Evolutionary conservation across 805 yeast species (phyloP).

Genomic region (Nakazawaea ambrosiae): DNA sequence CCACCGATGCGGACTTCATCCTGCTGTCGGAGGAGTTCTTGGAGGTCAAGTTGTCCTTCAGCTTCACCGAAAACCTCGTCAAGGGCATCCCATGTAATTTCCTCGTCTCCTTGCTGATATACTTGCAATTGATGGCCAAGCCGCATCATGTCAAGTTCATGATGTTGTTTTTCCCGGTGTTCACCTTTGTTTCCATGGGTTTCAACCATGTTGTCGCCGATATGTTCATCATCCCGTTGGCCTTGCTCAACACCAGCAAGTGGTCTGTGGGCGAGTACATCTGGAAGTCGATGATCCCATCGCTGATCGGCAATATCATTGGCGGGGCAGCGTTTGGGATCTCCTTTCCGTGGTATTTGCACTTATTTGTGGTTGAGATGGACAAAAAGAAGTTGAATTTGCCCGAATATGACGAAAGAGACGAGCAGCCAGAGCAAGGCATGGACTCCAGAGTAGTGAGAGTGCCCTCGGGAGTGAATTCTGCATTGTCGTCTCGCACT

Average conservation of each 20-base stretch:
- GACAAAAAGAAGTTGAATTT: conserved; percentile 56
- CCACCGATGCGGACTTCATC: conserved; percentile 32
- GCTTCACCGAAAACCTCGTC: conserved; percentile 60
- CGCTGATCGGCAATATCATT: conserved; percentile 64
- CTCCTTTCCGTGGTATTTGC: conserved; percentile 66
- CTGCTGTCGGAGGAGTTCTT: conserved; percentile 43
- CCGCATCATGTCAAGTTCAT: conserved; percentile 71
- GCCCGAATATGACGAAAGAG: conserved; percentile 65
- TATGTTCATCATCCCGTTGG: conserved; percentile 63
- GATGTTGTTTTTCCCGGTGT: conserved; percentile 59
- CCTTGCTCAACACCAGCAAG: conserved; percentile 51
- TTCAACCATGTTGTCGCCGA: conserved; percentile 81
- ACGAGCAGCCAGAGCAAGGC: conserved; percentile 74
- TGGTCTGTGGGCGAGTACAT: conserved; percentile 56
- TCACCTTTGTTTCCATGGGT: conserved; percentile 73
- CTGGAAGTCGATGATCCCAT: conserved; percentile 71
- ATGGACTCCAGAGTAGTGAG: conserved; percentile 76
- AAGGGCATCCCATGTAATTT: conserved; percentile 74
- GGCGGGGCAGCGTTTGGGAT: conserved; percentile 72
- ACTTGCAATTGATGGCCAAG: conserved; percentile 69
- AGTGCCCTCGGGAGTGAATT: conserved; percentile 30
- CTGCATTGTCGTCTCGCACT: background rate
- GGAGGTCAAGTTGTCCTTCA: conserved; percentile 30
- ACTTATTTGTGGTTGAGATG: conserved; percentile 62
- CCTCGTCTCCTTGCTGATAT: conserved; percentile 68